Percentiles rank a stretch among this genome's conserved stretches.
phyloP scores from a whole-genome alignment of 2,329 filamentous ascomycete genomes.

The Talaromyces sp. region DNA sequence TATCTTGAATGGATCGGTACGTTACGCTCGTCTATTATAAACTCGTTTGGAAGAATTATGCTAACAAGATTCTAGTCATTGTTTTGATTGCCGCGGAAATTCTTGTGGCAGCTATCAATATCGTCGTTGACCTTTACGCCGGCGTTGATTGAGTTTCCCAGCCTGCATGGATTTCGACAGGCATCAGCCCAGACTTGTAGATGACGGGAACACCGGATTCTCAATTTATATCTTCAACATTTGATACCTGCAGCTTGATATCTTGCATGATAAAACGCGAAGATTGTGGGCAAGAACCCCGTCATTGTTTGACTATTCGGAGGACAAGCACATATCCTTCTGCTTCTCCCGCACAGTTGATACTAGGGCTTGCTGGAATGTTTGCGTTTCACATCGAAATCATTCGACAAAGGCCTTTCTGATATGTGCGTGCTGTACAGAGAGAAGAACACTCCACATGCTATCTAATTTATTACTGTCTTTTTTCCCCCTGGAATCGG shows the following conservation, averaged over 20 bases:
- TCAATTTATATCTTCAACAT: not conserved
- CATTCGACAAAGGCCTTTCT: not conserved
- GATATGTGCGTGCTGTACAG: not conserved
- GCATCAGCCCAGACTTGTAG: not conserved
- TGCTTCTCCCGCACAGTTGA: too few relatives aligned
- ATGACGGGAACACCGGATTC: not conserved
- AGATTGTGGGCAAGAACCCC: too few relatives aligned
- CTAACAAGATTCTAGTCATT: constrained; percentile 65
- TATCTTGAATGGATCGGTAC: constrained; percentile 86
- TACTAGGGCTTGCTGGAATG: too few relatives aligned
- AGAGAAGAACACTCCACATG: not conserved
- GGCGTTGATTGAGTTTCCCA: constrained; percentile 54
- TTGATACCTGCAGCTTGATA: not conserved
- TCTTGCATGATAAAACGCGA: not conserved
- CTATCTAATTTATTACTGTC: not conserved
- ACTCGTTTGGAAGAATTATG: not conserved
- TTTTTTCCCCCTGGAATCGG: not conserved
- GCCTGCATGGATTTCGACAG: not conserved
- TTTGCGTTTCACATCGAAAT: too few relatives aligned
- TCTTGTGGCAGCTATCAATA: constrained; percentile 88
- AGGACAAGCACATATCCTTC: too few relatives aligned
- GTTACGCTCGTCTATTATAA: constrained; percentile 39
- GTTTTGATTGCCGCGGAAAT: constrained; percentile 95
- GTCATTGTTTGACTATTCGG: too few relatives aligned
- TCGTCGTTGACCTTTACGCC: constrained; percentile 89